A percentile compares a stretch with the other conserved stretches of the same genome.
Evolutionary conservation across 164 flowering plant genomes (phyloP).

Genomic region (Vitis amurensis): DNA sequence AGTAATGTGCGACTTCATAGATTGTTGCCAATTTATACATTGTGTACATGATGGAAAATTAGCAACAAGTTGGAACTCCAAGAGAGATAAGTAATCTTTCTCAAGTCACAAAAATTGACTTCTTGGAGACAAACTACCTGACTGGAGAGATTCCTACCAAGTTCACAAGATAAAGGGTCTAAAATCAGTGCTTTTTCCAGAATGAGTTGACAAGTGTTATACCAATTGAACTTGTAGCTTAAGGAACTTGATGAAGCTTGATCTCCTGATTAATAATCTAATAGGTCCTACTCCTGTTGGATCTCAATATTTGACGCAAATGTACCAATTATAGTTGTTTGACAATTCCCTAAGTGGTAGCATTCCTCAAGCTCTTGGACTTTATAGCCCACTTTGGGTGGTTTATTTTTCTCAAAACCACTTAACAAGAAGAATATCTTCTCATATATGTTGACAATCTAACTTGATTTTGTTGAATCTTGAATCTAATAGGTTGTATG

Average conservation of each 20-base stretch:
- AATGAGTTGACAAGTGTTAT: constrained; percentile 66
- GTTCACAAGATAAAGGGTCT: constrained; percentile 50
- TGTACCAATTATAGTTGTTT: constrained; percentile 63
- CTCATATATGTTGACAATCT: constrained; percentile 40
- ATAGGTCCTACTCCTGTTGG: constrained; percentile 62
- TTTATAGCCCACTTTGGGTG: constrained; percentile 58
- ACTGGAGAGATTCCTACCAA: constrained; percentile 72
- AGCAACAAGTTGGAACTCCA: constrained; percentile 36
- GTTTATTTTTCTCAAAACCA: constrained; percentile 67
- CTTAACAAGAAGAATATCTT: constrained; percentile 62
- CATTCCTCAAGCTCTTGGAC: constrained; percentile 70
- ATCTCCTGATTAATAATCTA: constrained; percentile 68
- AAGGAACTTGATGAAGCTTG: constrained; percentile 56
- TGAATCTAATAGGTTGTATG: constrained; percentile 59
- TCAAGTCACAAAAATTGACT: constrained; percentile 55
- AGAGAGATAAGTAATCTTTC: constrained; percentile 70
- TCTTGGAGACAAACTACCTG: constrained; percentile 60
- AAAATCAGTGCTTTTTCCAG: constrained; percentile 50
- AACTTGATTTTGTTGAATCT: constrained; percentile 57
- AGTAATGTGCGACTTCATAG: no score
- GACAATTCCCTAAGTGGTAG: constrained; percentile 52
- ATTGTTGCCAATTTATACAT: no score
- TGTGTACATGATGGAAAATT: no score
- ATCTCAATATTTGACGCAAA: constrained; percentile 48
- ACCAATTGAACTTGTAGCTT: constrained; percentile 56